phyloP scores from a whole-genome alignment of 495 filamentous ascomycete species.

The Penicillium turbatum region DNA sequence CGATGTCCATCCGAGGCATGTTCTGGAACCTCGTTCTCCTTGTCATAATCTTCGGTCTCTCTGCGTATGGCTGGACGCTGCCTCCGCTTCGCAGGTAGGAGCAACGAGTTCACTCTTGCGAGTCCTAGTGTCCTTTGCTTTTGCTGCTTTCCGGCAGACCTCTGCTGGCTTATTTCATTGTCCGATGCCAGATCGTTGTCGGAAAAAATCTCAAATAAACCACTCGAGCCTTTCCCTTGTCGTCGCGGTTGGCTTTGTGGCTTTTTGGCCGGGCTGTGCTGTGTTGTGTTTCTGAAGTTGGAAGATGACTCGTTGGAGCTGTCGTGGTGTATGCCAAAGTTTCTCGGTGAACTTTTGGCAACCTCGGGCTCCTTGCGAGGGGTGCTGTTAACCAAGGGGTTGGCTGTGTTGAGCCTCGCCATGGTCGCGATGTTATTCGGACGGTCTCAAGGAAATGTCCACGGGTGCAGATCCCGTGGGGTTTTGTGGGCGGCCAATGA shows the following conservation, averaged over 20 bases:
- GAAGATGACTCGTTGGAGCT: neutral
- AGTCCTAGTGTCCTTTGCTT: constrained; percentile 25
- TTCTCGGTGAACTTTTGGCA: neutral
- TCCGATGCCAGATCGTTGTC: constrained; percentile 26
- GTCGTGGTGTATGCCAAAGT: neutral
- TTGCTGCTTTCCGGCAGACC: constrained; percentile 18
- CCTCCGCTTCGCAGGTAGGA: constrained; percentile 25
- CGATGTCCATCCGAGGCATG: constrained; percentile 14
- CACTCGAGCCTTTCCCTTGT: constrained; percentile 15
- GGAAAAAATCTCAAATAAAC: constrained; percentile 32
- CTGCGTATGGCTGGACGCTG: constrained; percentile 25
- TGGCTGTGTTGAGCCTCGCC: constrained; percentile 6
- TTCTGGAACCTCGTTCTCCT: constrained; percentile 41
- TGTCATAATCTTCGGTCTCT: constrained; percentile 37
- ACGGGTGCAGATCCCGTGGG: neutral
- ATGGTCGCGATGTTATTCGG: neutral
- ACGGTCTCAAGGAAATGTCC: neutral
- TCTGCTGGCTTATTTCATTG: constrained; percentile 7
- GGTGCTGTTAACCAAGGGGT: constrained; percentile 1
- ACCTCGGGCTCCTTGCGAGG: neutral
- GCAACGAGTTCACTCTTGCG: constrained; percentile 36
- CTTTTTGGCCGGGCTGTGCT: neutral
- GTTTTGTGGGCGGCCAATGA: neutral
- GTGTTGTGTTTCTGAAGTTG: neutral
- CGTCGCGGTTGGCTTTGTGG: constrained; percentile 10